phyloP scores from a whole-genome alignment of 106 monocot species.

The Dendrobium nobile region DNA sequence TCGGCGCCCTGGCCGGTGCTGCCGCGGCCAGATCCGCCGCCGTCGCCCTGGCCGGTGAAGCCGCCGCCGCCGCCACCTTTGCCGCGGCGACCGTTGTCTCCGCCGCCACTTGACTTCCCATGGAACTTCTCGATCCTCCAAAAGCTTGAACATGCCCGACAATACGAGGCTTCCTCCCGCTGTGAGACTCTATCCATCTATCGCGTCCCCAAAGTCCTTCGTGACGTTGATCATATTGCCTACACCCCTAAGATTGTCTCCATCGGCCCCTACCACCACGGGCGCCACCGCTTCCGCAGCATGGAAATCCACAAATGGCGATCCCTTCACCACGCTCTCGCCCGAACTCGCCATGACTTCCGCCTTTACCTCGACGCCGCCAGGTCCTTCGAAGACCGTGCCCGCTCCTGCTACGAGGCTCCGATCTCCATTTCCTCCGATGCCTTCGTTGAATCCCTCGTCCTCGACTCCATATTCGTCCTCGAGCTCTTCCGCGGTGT shows the following conservation, averaged over 20 bases:
- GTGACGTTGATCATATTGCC: too few relatives aligned
- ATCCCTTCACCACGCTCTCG: slow-evolving; percentile 43
- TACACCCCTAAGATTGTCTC: slow-evolving; percentile 47
- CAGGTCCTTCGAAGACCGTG: slow-evolving; percentile 42
- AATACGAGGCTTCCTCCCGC: slow-evolving; percentile 36
- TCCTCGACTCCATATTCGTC: too few relatives aligned
- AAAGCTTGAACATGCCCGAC: slow-evolving; percentile 37
- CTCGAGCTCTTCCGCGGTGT: too few relatives aligned
- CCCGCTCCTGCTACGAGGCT: too few relatives aligned
- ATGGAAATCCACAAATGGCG: slow-evolving; percentile 73
- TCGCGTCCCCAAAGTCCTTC: too few relatives aligned
- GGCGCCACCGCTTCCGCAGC: slow-evolving; percentile 36
- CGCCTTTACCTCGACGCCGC: slow-evolving; percentile 38
- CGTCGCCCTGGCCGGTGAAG: not conserved
- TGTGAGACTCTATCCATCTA: too few relatives aligned
- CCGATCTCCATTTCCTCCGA: too few relatives aligned
- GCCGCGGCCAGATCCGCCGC: too few relatives aligned
- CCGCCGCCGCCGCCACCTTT: slow-evolving; percentile 7
- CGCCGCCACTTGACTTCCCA: slow-evolving; percentile 19
- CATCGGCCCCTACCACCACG: slow-evolving; percentile 58
- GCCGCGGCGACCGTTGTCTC: not conserved
- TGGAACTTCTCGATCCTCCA: slow-evolving; percentile 50
- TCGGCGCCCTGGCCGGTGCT: too few relatives aligned
- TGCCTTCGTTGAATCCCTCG: too few relatives aligned
- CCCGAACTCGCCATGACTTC: slow-evolving; percentile 38